These are phyloP conservation scores for Pueraria montana DNA, from an alignment of 306 rosid genomes.

Conservation along the genomic window DNA sequence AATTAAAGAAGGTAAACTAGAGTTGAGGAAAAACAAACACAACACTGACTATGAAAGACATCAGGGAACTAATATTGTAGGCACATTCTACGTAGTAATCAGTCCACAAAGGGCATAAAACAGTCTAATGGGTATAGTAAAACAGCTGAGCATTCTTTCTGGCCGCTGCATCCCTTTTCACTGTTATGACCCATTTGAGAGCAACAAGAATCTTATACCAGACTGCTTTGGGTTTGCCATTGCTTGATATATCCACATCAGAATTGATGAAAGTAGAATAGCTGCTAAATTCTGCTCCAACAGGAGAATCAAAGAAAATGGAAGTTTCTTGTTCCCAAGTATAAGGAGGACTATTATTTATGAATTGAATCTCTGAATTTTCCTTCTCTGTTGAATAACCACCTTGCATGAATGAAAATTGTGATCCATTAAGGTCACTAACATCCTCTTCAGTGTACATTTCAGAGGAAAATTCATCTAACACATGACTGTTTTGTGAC, in stretches of 20 bases:
- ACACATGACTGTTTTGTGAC: slow-evolving; percentile 27
- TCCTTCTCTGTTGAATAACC: slow-evolving; percentile 42
- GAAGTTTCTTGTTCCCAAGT: slow-evolving; percentile 45
- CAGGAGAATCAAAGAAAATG: slow-evolving; percentile 22
- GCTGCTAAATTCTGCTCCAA: slow-evolving; percentile 42
- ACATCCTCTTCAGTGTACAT: slow-evolving; percentile 39
- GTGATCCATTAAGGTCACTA: slow-evolving; percentile 33
- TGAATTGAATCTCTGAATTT: slow-evolving; percentile 21
- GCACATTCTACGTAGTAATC: slow-evolving; percentile 25
- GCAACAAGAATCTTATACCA: slow-evolving; percentile 58
- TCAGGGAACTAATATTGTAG: background rate
- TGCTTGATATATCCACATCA: slow-evolving; percentile 33
- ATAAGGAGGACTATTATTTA: slow-evolving; percentile 33
- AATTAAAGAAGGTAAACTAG: slow-evolving; percentile 12
- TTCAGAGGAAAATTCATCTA: slow-evolving; percentile 39
- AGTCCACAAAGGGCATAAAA: background rate
- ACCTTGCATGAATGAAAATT: slow-evolving; percentile 31
- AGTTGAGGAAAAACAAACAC: background rate
- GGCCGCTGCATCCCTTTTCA: slow-evolving; percentile 52
- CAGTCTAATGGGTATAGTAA: slow-evolving; percentile 29
- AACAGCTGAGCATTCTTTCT: slow-evolving; percentile 52
- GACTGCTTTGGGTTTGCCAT: slow-evolving; percentile 58
- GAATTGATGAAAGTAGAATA: slow-evolving; percentile 6
- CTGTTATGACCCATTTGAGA: slow-evolving; percentile 57
- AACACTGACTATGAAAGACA: slow-evolving; percentile 4